phyloP scores from a whole-genome alignment of 129 eudicot genomes.

The Apium graveolens region DNA sequence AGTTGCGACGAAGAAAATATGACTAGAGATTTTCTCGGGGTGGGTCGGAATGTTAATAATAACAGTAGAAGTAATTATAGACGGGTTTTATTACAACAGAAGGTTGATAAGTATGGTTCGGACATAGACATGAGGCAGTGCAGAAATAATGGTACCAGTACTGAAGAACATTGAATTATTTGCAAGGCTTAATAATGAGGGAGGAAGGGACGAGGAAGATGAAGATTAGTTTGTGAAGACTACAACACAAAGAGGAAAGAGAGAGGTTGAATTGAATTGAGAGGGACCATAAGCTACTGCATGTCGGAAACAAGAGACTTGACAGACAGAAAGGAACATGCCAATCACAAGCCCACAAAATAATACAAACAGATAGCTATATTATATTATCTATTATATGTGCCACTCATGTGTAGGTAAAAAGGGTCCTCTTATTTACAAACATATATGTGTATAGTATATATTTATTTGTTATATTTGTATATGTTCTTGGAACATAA shows the following conservation, averaged over 20 bases:
- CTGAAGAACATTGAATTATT: not conserved
- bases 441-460: not conserved
- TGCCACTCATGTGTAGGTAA: slow-evolving; percentile 2
- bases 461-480: too few relatives aligned
- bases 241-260: not conserved
- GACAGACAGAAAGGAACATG: slow-evolving; percentile 27
- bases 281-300: slow-evolving; percentile 24
- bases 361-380: not conserved
- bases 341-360: slow-evolving; percentile 12
- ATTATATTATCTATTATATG: not conserved
- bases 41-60: not conserved
- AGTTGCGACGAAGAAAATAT: not conserved
- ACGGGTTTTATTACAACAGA: not conserved
- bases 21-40: slow-evolving; percentile 12
- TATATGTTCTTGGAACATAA: too few relatives aligned
- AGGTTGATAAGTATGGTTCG: not conserved
- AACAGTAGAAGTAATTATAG: not conserved
- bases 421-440: not conserved
- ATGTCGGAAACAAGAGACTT: slow-evolving; percentile 28
- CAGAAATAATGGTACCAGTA: not conserved
- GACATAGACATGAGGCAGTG: slow-evolving; percentile 1
- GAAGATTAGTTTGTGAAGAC: not conserved
- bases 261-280: slow-evolving; percentile 10
- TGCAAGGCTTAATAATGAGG: not conserved
- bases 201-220: not conserved